Percentiles rank a stretch among this genome's conserved stretches.
phyloP scores from a whole-genome alignment of 352 stramenopile genomes.

The Globisporangium viniferum region DNA sequence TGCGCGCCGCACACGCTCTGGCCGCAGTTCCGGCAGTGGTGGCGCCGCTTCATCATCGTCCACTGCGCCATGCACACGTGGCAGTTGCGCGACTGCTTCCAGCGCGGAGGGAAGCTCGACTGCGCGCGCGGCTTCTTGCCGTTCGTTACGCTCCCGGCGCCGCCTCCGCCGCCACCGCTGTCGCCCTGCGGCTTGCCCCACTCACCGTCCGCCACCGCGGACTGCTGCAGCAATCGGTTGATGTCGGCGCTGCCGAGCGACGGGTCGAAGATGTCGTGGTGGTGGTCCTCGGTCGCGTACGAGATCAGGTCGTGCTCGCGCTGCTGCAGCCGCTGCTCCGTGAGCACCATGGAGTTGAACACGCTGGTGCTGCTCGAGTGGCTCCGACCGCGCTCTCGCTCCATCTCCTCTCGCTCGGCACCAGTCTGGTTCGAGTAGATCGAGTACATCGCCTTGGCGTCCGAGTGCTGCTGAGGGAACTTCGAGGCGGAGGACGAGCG shows the following conservation, averaged over 20 bases:
- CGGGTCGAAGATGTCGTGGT: slow-evolving; percentile 27
- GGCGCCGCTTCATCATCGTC: slow-evolving; percentile 61
- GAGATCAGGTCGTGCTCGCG: slow-evolving; percentile 63
- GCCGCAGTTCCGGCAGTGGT: slow-evolving; percentile 82
- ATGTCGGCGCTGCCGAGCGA: slow-evolving; percentile 3
- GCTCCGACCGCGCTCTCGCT: slow-evolving; percentile 14
- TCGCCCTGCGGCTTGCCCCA: slow-evolving; percentile 8
- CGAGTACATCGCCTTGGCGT: slow-evolving; percentile 28
- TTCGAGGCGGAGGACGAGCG: slow-evolving; percentile 5
- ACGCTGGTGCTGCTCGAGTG: slow-evolving; percentile 20
- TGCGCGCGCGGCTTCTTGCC: slow-evolving; percentile 29
- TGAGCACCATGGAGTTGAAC: slow-evolving; percentile 48
- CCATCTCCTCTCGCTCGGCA: not conserved
- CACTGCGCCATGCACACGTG: slow-evolving; percentile 64
- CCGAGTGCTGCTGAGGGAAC: slow-evolving; percentile 1
- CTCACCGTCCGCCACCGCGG: slow-evolving; percentile 1
- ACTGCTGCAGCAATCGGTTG: slow-evolving; percentile 5
- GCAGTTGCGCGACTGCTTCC: slow-evolving; percentile 72
- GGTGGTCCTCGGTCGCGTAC: slow-evolving; percentile 46
- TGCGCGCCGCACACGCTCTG: slow-evolving; percentile 72
- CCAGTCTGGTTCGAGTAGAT: slow-evolving; percentile 31
- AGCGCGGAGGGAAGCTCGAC: slow-evolving; percentile 64
- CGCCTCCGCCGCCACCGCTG: not conserved
- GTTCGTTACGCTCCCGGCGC: not conserved
- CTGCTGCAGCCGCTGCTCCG: slow-evolving; percentile 60